Evolutionary conservation across 805 yeast genomes (phyloP), one percentile per base, ranked within the genome.

Genomic region (Metschnikowia borealis): DNA sequence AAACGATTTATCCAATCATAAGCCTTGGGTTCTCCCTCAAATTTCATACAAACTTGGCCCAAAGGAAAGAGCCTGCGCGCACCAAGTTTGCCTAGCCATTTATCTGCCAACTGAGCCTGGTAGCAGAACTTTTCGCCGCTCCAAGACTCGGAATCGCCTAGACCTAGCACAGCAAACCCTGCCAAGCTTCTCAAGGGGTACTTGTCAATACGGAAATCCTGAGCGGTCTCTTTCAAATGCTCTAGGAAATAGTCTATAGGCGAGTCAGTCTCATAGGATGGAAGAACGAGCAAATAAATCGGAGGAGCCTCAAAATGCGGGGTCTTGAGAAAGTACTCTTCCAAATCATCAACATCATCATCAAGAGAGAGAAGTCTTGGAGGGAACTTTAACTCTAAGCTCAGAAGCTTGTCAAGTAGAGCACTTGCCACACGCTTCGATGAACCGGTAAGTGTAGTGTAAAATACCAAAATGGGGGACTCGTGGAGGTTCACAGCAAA

Each of bases 211-310:
- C 97, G 77, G 70, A 89, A 89, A 65, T 90, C 97, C 54, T 85
- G 84, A 53, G 81, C 81, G 1, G 95, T 89, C 49, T 90, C 97
- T 54, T 81, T 77, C 56, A 90, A 72, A 40, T 87, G 83, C 59
- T 88, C 95, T 50, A 90, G 70, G 65, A 89, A 89, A 62, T 82
- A 91, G 66, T 90, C 97, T 32, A 91, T 76, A 13, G 97, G 97
- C 1, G 95, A 87, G 65, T 90, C 97, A 0, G 91, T 87, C 56
- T 89, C 97, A 63, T 90, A 90, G 0, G 96, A 89, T 1, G 97
- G 97, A 32, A 90, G 72, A 14, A 90, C 88, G 51, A 90, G 56
- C 35, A 91, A 63, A 60, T 89, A 90, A 11, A 89, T 68, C 38
- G 79, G 68, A 48, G 82, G 77, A 11, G 55, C 53, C 26, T 56